Evolutionary conservation across 768 basidiomycete genomes (phyloP), one percentile per base, ranked within the genome.

Genomic region (Clathrus columnatus): DNA sequence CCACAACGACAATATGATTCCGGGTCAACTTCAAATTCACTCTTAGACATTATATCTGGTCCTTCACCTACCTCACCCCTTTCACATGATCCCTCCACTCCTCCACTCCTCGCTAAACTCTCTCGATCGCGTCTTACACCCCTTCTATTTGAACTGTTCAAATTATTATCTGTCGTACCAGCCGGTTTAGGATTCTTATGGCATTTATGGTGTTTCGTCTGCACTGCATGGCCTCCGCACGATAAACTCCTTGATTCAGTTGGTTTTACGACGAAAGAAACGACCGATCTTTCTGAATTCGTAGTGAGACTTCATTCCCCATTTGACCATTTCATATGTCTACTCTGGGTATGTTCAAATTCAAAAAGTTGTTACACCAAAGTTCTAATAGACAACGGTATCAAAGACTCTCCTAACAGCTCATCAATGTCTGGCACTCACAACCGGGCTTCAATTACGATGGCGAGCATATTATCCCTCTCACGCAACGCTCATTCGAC

Each of bases 391-490:
- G 30, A 28, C 7, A 54, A 42, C 30, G 36, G 18, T 43, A 36
- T n/a, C n/a, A 18, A 60, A 91, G 91, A 80, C 89, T 1, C 70
- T 90, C 21, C 73, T 93, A 5, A 95, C 93, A 14, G 94, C 87
- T 20, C 84, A 87, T 65, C 93, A 95, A 68, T 95, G 91, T 60
- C 84, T 94, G 59, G 72, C 75, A 43, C 76, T 98, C 14, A 90
- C 94, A 0, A 88, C 92, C 0, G 94, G 95, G 10, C 82, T 98
- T 0, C 78, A 94, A 23, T 81, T 81, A 27, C 83, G 95, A 47
- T 98, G 95, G 95, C 77, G 84, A 20, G 76, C 87, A 0, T 95
- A 96, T 71, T 98, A 98, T 67, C 79, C 89, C 0, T 85, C 91
- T 0, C 73, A 90, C 24, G 80, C 94, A 4, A 91, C 93, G 1